Conservation (phyloP, 2,329 filamentous ascomycete species). For the Diaporthe caulivora region DNA sequence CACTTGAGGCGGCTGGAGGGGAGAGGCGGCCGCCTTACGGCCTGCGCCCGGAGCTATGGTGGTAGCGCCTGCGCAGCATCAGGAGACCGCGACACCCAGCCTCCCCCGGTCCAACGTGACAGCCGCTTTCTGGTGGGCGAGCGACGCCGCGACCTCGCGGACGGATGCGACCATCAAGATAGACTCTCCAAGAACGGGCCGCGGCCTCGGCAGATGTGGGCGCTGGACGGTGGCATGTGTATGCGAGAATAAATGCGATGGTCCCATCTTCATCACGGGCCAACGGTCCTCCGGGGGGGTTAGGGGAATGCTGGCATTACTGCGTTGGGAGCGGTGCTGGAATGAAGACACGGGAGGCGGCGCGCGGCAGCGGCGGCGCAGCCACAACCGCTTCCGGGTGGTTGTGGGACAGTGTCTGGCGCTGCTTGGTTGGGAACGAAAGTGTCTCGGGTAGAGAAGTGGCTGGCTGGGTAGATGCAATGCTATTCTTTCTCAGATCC, state of each 20-base stretch:
- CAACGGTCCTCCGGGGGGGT: background rate
- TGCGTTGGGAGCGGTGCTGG: background rate
- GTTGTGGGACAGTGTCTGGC: background rate
- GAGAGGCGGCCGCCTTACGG: background rate
- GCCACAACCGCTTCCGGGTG: background rate
- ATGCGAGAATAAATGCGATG: background rate
- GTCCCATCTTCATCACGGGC: background rate
- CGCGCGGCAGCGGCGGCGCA: background rate
- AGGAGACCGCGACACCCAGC: no score
- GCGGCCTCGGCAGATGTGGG: constrained; percentile 19
- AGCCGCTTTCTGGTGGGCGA: background rate
- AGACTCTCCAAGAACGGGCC: no score
- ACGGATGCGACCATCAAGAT: background rate
- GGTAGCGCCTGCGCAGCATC: background rate
- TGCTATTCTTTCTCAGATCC: constrained; percentile 34
- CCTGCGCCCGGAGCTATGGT: background rate
- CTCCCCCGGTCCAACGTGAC: constrained; percentile 19
- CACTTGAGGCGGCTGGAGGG: background rate
- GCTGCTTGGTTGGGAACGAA: background rate
- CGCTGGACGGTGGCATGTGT: background rate
- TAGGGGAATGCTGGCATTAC: background rate
- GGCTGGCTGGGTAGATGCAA: constrained; percentile 9
- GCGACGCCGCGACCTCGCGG: background rate
- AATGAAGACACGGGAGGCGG: background rate
- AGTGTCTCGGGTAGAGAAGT: background rate